Base-by-base conservation (phyloP, 2,329 filamentous ascomycete genomes). In the Diaporthe capsici region DNA sequence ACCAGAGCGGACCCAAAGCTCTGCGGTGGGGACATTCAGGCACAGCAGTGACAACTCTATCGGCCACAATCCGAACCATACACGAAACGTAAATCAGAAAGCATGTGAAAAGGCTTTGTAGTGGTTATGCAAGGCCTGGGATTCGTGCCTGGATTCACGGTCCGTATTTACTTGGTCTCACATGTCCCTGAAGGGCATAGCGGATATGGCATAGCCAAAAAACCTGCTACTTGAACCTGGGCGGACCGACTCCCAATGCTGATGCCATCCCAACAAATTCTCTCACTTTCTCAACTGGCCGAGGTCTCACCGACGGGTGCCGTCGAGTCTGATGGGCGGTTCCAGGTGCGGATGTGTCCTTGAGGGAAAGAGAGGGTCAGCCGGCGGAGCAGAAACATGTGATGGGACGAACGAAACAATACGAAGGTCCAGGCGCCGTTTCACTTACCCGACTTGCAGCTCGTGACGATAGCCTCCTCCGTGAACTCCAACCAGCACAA, bases 401-500 rank as follows among this genome's bases (percentile, higher is more conserved):
- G 25, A 47, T 34, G 57, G 25, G 44, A 44, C 25, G 28, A 37
- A 47, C n/a, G 39, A 70, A 13, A 39, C 22, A 39, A n/a, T 17
- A 49, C 17, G 37, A 42, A 15, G n/a, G 34, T 10, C 31, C 37
- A n/a, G 17, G 25, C 25, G 47, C 17, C 20, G 25, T 28, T 20
- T 20, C 37, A 88, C 93, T 84, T 87, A 97, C 96, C 96, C 85
- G 93, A 94, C 82, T 95, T 94, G 85, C 95, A 98, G 79, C 95
- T 95, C 49, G 95, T 98, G 81, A 98, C 92, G 79, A 99, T 98
- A 78, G 94, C 94, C 80, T 98, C 93, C 82, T 98, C 94, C 73
- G 96, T 96, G 81, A 99, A 99, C n/a, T 93, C 94, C 53, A 99
- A 85, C 93, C 96, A 98, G 83, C 92, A 94, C 61, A 98, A 88